Percentiles rank a stretch among this genome's conserved stretches.
Evolutionary conservation across 257 asterid genomes (phyloP).

Genomic region (Scutellaria minor): DNA sequence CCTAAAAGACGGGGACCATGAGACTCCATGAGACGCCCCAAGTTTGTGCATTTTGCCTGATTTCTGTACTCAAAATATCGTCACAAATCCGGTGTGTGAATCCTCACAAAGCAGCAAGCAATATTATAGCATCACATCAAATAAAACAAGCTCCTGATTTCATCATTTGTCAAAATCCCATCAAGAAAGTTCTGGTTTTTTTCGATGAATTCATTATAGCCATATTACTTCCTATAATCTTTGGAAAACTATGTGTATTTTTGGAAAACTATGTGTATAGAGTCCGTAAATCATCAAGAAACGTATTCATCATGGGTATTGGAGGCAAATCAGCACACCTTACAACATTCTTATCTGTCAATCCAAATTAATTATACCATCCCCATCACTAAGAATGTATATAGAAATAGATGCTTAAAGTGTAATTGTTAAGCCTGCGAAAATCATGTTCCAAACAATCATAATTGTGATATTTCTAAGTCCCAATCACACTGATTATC

Average conservation of each 20-base stretch:
- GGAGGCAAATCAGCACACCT: neutral
- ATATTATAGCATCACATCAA: neutral
- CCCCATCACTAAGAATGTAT: neutral
- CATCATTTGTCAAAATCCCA: slow-evolving; percentile 13
- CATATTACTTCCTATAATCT: neutral
- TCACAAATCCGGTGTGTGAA: neutral
- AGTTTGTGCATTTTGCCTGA: slow-evolving; percentile 64
- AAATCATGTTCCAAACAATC: neutral
- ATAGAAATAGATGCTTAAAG: neutral
- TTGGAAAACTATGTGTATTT: neutral
- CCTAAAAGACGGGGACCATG: slow-evolving; percentile 80
- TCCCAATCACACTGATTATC: neutral
- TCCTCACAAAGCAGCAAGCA: neutral
- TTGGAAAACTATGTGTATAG: neutral
- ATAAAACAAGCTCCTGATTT: neutral
- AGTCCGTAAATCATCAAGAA: neutral
- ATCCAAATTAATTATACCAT: neutral
- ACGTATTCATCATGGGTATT: neutral
- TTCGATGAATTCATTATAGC: neutral
- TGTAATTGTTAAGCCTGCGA: neutral
- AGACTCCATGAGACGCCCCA: slow-evolving; percentile 82
- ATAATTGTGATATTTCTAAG: no score
- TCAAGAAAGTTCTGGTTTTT: slow-evolving; percentile 11
- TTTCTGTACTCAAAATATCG: slow-evolving; percentile 45
- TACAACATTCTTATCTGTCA: neutral